phyloP scores from a whole-genome alignment of 1,284 basidiomycete genomes.

The Cystobasidiaceae sp. region DNA sequence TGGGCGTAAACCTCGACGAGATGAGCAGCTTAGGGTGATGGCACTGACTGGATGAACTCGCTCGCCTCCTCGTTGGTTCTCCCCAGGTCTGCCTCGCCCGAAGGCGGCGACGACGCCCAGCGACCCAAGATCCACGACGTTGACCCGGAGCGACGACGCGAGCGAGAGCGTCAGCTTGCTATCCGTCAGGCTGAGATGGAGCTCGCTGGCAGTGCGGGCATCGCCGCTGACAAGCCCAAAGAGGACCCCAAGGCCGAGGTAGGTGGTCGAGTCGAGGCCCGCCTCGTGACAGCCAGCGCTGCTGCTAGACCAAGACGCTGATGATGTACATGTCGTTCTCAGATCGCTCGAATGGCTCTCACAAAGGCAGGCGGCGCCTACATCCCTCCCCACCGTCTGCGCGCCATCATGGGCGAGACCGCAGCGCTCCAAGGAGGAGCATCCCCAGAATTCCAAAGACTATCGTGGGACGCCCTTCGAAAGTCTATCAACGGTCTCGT shows the following conservation, averaged over 20 bases:
- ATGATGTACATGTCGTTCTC: not conserved
- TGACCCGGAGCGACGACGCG: conserved; percentile 66
- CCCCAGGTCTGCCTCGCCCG: conserved; percentile 17
- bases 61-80: too few species aligned
- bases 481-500: conserved; percentile 99
- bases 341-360: conserved; percentile 50
- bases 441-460: conserved; percentile 86
- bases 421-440: conserved; percentile 71
- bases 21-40: not conserved
- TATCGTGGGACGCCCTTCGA: conserved; percentile 96
- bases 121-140: conserved; percentile 61
- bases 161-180: conserved; percentile 71
- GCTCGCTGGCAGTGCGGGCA: conserved; percentile 57
- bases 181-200: conserved; percentile 67
- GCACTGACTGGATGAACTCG: not conserved
- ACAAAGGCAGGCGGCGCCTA: conserved; percentile 83
- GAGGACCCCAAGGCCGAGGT: conserved; percentile 46
- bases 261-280: conserved; percentile 20
- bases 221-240: conserved; percentile 38
- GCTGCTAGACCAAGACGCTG: not conserved
- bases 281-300: not conserved
- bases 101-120: not conserved
- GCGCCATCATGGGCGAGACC: conserved; percentile 78
- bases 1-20: too few species aligned
- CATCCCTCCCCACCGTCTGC: conserved; percentile 85